Conservation (phyloP, 2,329 filamentous ascomycete species). For the Fusarium oligoseptatum region DNA sequence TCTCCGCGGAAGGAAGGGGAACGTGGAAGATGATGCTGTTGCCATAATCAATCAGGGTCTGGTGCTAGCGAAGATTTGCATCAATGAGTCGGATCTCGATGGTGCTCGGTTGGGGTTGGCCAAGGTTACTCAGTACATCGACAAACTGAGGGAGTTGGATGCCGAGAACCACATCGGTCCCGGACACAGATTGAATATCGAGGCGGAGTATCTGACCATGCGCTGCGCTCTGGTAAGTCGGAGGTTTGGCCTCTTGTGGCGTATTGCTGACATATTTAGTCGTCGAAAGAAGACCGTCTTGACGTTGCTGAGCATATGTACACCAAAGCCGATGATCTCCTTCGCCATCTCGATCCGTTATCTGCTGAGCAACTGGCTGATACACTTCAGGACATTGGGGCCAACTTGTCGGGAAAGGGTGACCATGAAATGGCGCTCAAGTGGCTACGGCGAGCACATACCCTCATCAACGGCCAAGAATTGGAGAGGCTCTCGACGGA, state of each 20-base stretch:
- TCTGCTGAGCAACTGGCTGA: conserved; percentile 75
- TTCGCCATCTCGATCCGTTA: conserved; percentile 57
- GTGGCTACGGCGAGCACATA: conserved; percentile 80
- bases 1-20: conserved; percentile 41
- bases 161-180: neutral
- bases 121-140: conserved; percentile 70
- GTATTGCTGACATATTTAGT: conserved; percentile 60
- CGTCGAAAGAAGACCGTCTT: conserved; percentile 79
- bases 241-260: neutral
- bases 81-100: conserved; percentile 67
- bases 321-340: conserved; percentile 64
- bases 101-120: conserved; percentile 73
- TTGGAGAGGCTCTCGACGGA: conserved; percentile 69
- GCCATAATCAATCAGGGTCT: conserved; percentile 77
- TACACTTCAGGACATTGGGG: conserved; percentile 80
- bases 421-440: conserved; percentile 69
- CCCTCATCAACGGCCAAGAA: conserved; percentile 68
- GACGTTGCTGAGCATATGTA: conserved; percentile 87
- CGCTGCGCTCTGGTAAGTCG: conserved; percentile 73
- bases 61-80: conserved; percentile 68
- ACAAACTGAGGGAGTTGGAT: conserved; percentile 31
- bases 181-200: conserved; percentile 52
- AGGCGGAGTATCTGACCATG: conserved; percentile 74
- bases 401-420: conserved; percentile 64
- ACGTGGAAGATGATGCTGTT: conserved; percentile 56